A percentile compares a stretch with the other conserved stretches of the same genome.
phyloP scores from a whole-genome alignment of 345 rosid genomes.

The Litchi chinensis region DNA sequence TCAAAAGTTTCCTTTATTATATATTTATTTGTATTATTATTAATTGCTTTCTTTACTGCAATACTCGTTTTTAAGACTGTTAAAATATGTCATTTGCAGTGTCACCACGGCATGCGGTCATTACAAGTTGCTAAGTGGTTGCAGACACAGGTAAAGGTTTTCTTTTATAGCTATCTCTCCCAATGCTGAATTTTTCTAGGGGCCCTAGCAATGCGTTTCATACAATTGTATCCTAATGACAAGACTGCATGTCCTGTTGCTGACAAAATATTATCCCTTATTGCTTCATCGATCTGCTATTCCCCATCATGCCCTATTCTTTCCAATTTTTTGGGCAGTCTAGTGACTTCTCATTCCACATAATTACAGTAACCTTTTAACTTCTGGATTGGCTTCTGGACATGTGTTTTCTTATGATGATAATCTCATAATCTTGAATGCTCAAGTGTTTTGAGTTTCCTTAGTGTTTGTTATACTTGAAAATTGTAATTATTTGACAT shows the following conservation, averaged over 20 bases:
- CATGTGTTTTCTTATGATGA: not conserved
- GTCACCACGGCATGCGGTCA: conserved; percentile 88
- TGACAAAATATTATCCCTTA: not conserved
- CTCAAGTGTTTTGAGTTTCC: not conserved
- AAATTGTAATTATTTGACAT: not conserved
- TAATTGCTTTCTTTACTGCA: not conserved
- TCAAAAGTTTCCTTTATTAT: not conserved
- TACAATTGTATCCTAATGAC: not conserved
- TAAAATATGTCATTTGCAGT: conserved; percentile 47
- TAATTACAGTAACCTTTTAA: not conserved
- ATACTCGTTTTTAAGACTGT: not conserved
- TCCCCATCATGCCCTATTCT: not conserved
- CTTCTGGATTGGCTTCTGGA: not conserved
- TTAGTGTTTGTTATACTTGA: not conserved
- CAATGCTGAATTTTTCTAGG: not conserved
- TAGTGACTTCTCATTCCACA: not conserved
- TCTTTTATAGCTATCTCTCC: not conserved
- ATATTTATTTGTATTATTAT: not conserved
- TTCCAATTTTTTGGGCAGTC: not conserved
- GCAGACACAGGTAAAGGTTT: conserved; percentile 66
- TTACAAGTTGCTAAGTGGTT: conserved; percentile 85
- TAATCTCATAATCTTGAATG: not conserved
- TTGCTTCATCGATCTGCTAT: not conserved
- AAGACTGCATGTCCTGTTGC: not conserved
- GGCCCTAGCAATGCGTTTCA: not conserved